Percentiles rank a stretch among this genome's conserved stretches.
Conservation (phyloP, 495 filamentous ascomycete genomes). For the Neurospora sp. region DNA sequence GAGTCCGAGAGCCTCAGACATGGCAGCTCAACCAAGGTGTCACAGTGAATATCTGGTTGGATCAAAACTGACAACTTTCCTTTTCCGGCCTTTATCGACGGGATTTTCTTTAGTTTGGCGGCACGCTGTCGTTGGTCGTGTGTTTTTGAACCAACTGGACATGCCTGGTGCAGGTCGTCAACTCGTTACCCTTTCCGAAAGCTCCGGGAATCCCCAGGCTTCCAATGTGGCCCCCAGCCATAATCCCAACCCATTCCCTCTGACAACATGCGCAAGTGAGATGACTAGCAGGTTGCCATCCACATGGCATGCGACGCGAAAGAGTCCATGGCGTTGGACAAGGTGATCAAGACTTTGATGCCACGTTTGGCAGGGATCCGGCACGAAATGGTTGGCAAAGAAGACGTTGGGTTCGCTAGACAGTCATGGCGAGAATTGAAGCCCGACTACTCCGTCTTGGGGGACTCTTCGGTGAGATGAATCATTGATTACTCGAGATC, state of each 20-base stretch:
- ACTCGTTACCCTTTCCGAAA: background rate
- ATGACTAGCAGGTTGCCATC: background rate
- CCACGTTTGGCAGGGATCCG: constrained; percentile 22
- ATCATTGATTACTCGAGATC: background rate
- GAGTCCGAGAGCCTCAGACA: background rate
- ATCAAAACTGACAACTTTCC: background rate
- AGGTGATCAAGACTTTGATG: constrained; percentile 8
- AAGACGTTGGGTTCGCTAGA: background rate
- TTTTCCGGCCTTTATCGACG: background rate
- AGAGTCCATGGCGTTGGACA: background rate
- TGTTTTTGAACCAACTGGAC: background rate
- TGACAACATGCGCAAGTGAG: background rate
- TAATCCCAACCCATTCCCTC: background rate
- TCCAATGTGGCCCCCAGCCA: background rate
- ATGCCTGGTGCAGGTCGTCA: background rate
- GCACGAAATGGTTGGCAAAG: constrained; percentile 13
- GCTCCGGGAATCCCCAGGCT: background rate
- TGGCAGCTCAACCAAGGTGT: background rate
- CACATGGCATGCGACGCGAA: background rate
- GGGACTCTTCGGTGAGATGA: background rate
- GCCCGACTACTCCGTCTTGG: background rate
- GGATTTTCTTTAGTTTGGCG: background rate
- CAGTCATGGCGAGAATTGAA: background rate
- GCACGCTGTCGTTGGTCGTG: background rate
- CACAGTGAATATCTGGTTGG: background rate